Base-by-base conservation (phyloP, 768 basidiomycete genomes). In the Pisolithus orientalis region DNA sequence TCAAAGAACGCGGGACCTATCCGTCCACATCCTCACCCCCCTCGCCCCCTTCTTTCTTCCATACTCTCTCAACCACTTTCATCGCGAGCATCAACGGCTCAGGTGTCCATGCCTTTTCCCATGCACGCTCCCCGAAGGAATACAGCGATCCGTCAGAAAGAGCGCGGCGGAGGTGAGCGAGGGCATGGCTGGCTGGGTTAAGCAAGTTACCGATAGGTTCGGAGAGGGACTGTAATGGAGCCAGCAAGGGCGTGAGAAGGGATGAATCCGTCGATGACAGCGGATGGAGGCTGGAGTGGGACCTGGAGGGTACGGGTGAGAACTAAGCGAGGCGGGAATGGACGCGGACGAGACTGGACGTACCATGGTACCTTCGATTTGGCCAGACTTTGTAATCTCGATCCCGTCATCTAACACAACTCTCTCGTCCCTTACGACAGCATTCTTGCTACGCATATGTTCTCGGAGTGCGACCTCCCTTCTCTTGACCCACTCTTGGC, bases 61-160 rank as follows among this genome's bases (percentile, higher is more conserved):
- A 74, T 63, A 72, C 69, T 57, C 67, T 65, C 53, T 64, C 62
- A 55, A 66, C 66, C 5, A 70, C 70, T n/a, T 67, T 72, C n/a
- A 65, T 62, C 11, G 69, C 74, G 7, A 78, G 67, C 44, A 63
- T 57, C 43, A 67, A 80, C 0, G 87, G 87, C 49, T 87, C 83
- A 11, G 74, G 72, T 1, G 80, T 78, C 67, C 71, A 74, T 16
- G 84, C 79, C 62, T 84, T 87, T 61, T 84, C 80, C 78, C 80
- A 81, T 14, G 83, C 66, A 4, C 80, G 79, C 29, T 59, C 59
- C 3, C 77, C 82, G 61, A 90, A 80, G 57, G 80, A 69, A 46
- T 62, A 71, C 54, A 84, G 80, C 53, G 79, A 77, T 10, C 87
- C 86, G 1, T 78, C 79, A 14, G 70, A 62, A 14, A 86, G 54